Evolutionary conservation across 495 filamentous ascomycete genomes (phyloP), one percentile per base, ranked within the genome.

Genomic region (Ascobolus immersus): DNA sequence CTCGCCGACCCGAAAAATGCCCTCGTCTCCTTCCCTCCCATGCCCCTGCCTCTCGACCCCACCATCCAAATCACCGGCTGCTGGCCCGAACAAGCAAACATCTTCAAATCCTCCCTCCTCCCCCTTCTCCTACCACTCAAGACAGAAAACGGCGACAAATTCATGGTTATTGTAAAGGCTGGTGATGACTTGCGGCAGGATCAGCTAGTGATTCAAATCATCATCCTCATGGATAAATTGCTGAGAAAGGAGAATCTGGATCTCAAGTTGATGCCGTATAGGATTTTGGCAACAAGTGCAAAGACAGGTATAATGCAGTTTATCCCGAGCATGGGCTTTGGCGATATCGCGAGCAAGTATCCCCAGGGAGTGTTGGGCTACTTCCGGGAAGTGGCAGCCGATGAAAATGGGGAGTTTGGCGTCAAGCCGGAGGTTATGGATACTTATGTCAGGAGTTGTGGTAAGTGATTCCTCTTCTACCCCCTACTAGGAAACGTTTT

Each of bases 161-260:
- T 94, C 50, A 73, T 80, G 12, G 71, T 99, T 33, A 69, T 93
- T 28, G 94, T 94, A 65, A 99, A 99, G 53, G 81, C 80, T 3
- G 86, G 86, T 25, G 86, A 99, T 46, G 86, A 99, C 47, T 64
- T 99, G 24, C 76, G 86, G 1, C 86, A 99, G 53, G 86, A 99
- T 44, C 86, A 99, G 52, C 67, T 99, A 0, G 81, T 94, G 29
- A 89, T 99, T 39, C 86, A 99, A 41, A 93, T 94, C 44, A 90
- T 99, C 51, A 89, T 74, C 1, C 63, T 99, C 30, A 99, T 99
- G 86, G 86, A 99, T 45, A 75, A 81, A 18, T 71, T 99, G 11
- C 66, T 99, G 9, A 76, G 73, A 30, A 93, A 94, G 44, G 86
- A 94, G 48, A 99, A 99, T 44, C 67, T 99, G 3, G 86, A 99